phyloP scores from a whole-genome alignment of 768 basidiomycete species.

The Russula compacta region DNA sequence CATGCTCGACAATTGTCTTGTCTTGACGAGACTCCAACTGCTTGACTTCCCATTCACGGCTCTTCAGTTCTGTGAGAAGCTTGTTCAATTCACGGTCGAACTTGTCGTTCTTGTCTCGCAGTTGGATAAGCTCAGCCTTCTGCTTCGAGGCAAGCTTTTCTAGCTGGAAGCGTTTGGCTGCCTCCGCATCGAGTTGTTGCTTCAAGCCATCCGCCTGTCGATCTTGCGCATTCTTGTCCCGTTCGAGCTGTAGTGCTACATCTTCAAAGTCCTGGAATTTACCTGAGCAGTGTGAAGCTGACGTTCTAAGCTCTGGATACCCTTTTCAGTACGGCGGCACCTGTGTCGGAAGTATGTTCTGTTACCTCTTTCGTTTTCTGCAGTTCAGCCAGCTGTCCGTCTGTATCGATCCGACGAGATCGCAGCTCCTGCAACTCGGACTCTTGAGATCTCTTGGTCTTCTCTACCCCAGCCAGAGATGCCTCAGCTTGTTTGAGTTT shows the following conservation, averaged over 20 bases:
- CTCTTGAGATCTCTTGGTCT: constrained; percentile 54
- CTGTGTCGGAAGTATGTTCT: constrained; percentile 15
- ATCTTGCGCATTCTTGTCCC: constrained; percentile 66
- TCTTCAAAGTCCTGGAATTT: constrained; percentile 84
- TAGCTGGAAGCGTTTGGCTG: constrained; percentile 59
- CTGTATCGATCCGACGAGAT: constrained; percentile 57
- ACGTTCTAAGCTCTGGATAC: constrained; percentile 58
- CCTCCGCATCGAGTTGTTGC: constrained; percentile 70
- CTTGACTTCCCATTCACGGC: constrained; percentile 77
- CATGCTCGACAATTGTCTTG: constrained; percentile 98
- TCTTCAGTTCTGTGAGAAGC: constrained; percentile 68
- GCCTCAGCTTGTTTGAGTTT: constrained; percentile 42
- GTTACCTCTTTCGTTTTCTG: constrained; percentile 65
- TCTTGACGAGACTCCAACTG: constrained; percentile 83
- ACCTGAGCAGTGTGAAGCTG: constrained; percentile 63
- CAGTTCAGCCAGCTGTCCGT: constrained; percentile 53
- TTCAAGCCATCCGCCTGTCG: constrained; percentile 62
- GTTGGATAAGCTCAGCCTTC: constrained; percentile 57
- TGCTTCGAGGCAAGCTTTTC: constrained; percentile 55
- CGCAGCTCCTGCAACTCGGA: constrained; percentile 67
- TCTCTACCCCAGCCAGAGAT: constrained; percentile 51
- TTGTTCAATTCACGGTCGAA: constrained; percentile 76
- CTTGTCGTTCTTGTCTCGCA: constrained; percentile 62
- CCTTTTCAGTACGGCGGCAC: constrained; percentile 1
- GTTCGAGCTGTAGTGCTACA: constrained; percentile 70